A percentile compares a stretch with the other conserved stretches of the same genome.
phyloP scores from a whole-genome alignment of 495 filamentous ascomycete genomes.

The Penicillium herquei region DNA sequence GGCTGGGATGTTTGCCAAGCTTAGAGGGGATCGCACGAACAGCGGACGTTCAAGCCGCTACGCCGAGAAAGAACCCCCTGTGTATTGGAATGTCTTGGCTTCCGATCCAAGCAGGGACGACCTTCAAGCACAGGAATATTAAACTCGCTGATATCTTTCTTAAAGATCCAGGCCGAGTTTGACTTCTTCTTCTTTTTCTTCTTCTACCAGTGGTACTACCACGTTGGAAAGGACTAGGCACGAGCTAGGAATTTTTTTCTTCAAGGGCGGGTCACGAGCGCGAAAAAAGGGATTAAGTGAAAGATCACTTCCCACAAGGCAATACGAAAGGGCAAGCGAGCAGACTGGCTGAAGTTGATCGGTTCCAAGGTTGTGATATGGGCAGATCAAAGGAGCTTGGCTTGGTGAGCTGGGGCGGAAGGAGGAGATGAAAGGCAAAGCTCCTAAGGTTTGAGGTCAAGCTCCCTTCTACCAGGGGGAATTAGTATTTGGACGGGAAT shows the following conservation, averaged over 20 bases:
- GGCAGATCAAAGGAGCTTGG: neutral
- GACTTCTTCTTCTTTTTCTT: neutral
- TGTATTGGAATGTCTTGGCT: conserved; percentile 43
- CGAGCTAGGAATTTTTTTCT: neutral
- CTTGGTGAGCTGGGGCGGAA: conserved; percentile 2
- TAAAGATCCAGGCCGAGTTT: neutral
- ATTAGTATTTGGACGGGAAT: conserved; percentile 18
- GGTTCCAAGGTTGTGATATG: neutral
- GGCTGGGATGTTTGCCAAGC: conserved; percentile 39
- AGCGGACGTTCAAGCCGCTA: conserved; percentile 25
- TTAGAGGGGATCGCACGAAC: conserved; percentile 26
- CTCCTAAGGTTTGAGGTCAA: conserved; percentile 15
- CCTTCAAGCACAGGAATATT: conserved; percentile 21
- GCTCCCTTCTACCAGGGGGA: conserved; percentile 17
- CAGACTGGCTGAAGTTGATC: neutral
- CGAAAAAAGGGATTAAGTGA: neutral
- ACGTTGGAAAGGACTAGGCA: neutral
- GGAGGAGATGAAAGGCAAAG: conserved; percentile 15
- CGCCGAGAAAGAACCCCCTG: conserved; percentile 25
- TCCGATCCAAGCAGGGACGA: conserved; percentile 10
- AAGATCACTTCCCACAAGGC: neutral
- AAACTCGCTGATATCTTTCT: conserved; percentile 11
- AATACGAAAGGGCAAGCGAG: neutral
- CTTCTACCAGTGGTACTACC: conserved; percentile 2
- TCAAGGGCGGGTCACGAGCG: neutral